Evolutionary conservation across 345 rosid genomes (phyloP).

Genomic region (Stellera chamaejasme): DNA sequence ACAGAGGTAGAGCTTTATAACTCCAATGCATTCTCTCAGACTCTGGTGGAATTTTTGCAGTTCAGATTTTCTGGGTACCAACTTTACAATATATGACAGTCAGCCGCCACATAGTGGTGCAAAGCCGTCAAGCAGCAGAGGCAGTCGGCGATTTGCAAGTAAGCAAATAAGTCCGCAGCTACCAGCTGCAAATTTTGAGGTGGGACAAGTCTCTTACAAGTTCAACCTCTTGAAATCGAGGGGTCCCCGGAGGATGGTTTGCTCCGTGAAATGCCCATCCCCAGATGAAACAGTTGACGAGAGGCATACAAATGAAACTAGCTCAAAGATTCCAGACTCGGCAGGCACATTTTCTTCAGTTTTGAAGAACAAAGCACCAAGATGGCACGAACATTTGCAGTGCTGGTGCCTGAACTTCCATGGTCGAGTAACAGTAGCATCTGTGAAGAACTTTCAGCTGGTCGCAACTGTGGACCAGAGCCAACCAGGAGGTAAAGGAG

Average conservation of each 20-base stretch:
- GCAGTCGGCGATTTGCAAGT: slow-evolving; percentile 81
- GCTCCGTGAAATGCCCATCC: slow-evolving; percentile 48
- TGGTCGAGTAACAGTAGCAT: slow-evolving; percentile 89
- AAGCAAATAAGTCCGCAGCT: slow-evolving; percentile 95
- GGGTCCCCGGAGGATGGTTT: slow-evolving; percentile 96
- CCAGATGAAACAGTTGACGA: slow-evolving; percentile 27
- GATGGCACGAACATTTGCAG: slow-evolving; percentile 95
- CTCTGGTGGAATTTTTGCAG: slow-evolving; percentile 30
- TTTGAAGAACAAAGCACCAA: slow-evolving; percentile 79
- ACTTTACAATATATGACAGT: slow-evolving; percentile 85
- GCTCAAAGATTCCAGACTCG: slow-evolving; percentile 31
- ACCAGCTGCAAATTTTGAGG: slow-evolving; percentile 81
- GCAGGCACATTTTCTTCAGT: slow-evolving; percentile 29
- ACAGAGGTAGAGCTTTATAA: too few species aligned
- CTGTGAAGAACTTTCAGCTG: slow-evolving; percentile 88
- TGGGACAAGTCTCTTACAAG: slow-evolving; percentile 81
- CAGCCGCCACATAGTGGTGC: slow-evolving; percentile 79
- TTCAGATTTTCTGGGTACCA: slow-evolving; percentile 94
- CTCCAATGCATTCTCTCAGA: too few species aligned
- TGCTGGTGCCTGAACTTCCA: slow-evolving; percentile 98
- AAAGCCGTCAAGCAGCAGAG: slow-evolving; percentile 66
- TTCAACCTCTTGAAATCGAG: slow-evolving; percentile 92
- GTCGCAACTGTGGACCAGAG: slow-evolving; percentile 70
- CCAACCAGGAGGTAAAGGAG: slow-evolving; percentile 83
- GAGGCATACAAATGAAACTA: slow-evolving; percentile 20